Base-by-base conservation (phyloP, 2,329 filamentous ascomycete species). In the Catunica adiposa region DNA sequence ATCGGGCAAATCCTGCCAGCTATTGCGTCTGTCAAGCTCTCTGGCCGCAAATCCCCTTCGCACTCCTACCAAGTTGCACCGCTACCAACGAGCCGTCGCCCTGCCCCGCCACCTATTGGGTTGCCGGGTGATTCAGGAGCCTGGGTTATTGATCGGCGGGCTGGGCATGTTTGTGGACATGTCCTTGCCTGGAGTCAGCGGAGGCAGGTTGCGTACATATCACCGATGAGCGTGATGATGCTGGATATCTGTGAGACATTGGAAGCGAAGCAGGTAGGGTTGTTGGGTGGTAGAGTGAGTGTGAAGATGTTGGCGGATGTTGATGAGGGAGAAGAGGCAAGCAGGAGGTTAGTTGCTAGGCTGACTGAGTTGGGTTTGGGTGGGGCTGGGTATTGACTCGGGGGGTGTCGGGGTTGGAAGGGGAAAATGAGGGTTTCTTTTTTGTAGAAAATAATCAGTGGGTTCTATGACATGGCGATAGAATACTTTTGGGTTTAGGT, bases 51-150 rank as follows among this genome's bases (percentile, higher is more conserved):
- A 47, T 88, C 86, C 4, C 88, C 89, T 46, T 88, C 84, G 15
- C 82, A 86, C 55, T 85, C 76, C 3, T 83, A 79, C 62, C 78
- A 82, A 61, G 70, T 83, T 17, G 60, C 66, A 1, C 59, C 64
- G 0, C 5, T 60, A 25, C 40, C 55, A 51, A 14, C 59, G 37
- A 55, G 29, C 42, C 22, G 61, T 51, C 14, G 57, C 51, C 22
- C 59, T 52, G 53, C 58, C 17, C 51, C 59, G 14, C 8, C 52
- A 46, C 70, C 75, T 0, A 71, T 83, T 25, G 80, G 80, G 1
- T 80, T 92, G 11, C 89, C 89, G 1, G 90, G 90, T 17, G 90
- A 97, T 66, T 90, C 84, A 5, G 90, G 90, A 3, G 90, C 90
- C 0, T 97, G 90, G 90, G 80, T 97, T 3, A 81, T 96, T 15